phyloP scores from a whole-genome alignment of 257 asterid species.

The Penstemon barbatus region DNA sequence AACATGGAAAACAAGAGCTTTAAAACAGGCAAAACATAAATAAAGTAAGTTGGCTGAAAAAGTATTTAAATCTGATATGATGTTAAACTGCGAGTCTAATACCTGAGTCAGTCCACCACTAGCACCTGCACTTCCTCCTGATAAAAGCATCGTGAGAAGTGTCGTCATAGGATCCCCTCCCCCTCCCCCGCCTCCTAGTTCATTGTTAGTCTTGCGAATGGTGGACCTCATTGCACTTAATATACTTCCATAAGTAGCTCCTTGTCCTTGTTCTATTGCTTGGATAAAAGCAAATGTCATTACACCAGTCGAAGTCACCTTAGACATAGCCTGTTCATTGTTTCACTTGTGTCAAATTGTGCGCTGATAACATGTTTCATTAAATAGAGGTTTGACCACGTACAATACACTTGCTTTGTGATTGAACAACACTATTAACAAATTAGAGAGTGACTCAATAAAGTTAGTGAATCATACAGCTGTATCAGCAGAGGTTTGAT shows the following conservation, averaged over 20 bases:
- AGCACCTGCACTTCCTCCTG: conserved; percentile 62
- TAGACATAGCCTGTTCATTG: conserved; percentile 68
- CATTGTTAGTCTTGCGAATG: conserved; percentile 50
- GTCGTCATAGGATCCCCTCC: conserved; percentile 67
- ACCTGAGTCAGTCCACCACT: conserved; percentile 76
- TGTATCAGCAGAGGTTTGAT: conserved; percentile 92
- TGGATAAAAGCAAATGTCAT: conserved; percentile 96
- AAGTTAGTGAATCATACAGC: conserved; percentile 41
- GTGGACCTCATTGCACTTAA: conserved; percentile 78
- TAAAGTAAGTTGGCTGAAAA: neutral
- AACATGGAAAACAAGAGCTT: neutral
- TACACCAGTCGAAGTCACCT: conserved; percentile 92
- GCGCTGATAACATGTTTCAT: neutral
- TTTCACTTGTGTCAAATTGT: conserved; percentile 14
- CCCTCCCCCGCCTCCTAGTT: conserved; percentile 50
- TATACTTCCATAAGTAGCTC: conserved; percentile 78
- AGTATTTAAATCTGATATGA: neutral
- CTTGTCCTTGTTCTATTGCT: conserved; percentile 79
- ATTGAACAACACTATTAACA: too few relatives aligned
- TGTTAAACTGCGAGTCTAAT: neutral
- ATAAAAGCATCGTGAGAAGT: conserved; percentile 73
- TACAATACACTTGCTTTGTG: too few relatives aligned
- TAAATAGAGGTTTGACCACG: too few relatives aligned
- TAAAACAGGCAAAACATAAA: too few relatives aligned
- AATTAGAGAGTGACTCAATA: too few relatives aligned